These are phyloP conservation scores for Anastatica hierochuntica DNA, from an alignment of 345 rosid genomes.

Conservation along the genomic window DNA sequence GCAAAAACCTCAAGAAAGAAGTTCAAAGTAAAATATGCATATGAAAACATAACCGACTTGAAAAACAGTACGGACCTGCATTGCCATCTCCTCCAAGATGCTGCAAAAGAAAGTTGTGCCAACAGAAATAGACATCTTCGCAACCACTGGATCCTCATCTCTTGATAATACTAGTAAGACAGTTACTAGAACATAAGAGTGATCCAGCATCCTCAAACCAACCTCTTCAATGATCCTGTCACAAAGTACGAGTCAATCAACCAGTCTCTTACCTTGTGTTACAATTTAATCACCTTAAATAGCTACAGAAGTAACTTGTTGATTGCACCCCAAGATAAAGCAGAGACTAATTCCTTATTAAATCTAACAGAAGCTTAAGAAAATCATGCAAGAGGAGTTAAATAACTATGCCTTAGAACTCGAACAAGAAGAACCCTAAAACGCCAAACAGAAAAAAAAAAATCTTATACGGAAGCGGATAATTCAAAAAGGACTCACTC, in stretches of 20 bases:
- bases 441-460: background rate
- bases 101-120: constrained; percentile 54
- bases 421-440: constrained; percentile 13
- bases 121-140: constrained; percentile 49
- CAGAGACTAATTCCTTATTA: background rate
- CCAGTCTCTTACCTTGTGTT: constrained; percentile 10
- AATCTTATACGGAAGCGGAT: background rate
- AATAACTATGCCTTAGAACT: too few relatives aligned
- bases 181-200: constrained; percentile 41
- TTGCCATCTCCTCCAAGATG: constrained; percentile 63
- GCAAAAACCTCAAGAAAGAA: background rate
- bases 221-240: constrained; percentile 77
- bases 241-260: constrained; percentile 20
- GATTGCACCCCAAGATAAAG: background rate
- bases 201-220: constrained; percentile 57
- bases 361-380: background rate
- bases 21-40: background rate
- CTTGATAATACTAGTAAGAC: constrained; percentile 48
- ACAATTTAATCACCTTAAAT: constrained; percentile 4
- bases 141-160: constrained; percentile 56
- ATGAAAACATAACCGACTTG: constrained; percentile 1
- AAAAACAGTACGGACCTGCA: constrained; percentile 50
- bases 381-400: background rate
- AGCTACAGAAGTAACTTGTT: background rate
- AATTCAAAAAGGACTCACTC: constrained; percentile 46